These are phyloP conservation scores for Penicillium hesseltinei DNA, from an alignment of 2,329 filamentous ascomycete species.

Conservation along the genomic window DNA sequence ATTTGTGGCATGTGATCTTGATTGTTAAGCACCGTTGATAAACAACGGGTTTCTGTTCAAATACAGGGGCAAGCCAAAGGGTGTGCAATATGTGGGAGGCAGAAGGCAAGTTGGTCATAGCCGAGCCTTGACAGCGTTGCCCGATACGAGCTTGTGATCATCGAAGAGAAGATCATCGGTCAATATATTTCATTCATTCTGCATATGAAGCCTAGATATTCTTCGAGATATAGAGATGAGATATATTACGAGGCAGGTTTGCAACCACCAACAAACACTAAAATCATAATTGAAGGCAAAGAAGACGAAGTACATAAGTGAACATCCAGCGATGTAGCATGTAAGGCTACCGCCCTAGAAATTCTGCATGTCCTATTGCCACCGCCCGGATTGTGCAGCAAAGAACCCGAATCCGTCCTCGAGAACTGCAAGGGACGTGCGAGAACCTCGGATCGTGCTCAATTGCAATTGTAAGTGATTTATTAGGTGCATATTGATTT, in stretches of 20 bases:
- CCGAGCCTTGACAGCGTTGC: not conserved
- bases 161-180: not conserved
- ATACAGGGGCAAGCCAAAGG: not conserved
- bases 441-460: constrained; percentile 21
- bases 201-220: not conserved
- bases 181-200: not conserved
- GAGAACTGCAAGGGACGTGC: constrained; percentile 20
- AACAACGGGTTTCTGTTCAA: not conserved
- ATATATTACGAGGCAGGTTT: not conserved
- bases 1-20: not conserved
- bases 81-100: not conserved
- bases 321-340: not conserved
- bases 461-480: constrained; percentile 20
- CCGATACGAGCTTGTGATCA: constrained; percentile 4
- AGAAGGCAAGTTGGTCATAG: not conserved
- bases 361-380: not conserved
- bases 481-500: not conserved
- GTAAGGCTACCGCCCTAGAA: not conserved
- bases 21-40: not conserved
- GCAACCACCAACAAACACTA: not conserved
- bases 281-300: not conserved
- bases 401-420: constrained; percentile 22
- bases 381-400: constrained; percentile 17
- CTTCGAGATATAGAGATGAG: not conserved
- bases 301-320: not conserved